These are phyloP conservation scores for Paratinospora sagittata DNA, from an alignment of 164 flowering plant species.

Conservation along the genomic window DNA sequence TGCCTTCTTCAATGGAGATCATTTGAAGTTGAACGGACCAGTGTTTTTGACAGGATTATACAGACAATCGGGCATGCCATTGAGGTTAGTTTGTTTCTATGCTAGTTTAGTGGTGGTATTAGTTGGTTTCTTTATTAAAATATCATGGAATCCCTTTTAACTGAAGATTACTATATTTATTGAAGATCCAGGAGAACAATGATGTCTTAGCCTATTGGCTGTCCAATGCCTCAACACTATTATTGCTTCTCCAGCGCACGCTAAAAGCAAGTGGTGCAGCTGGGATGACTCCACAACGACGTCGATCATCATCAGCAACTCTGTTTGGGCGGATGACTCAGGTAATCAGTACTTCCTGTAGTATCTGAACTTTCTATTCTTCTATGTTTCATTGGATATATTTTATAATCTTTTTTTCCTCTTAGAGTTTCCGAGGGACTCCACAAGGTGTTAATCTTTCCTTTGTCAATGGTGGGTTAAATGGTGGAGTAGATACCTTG, in stretches of 20 bases:
- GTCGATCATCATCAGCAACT: conserved; percentile 81
- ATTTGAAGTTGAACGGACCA: conserved; percentile 95
- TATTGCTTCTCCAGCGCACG: conserved; percentile 88
- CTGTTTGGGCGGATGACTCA: conserved; percentile 95
- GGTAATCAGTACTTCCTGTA: conserved; percentile 32
- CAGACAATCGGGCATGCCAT: conserved; percentile 93
- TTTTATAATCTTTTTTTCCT: conserved; percentile 7
- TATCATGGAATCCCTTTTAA: neutral
- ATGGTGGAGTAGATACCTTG: conserved; percentile 66
- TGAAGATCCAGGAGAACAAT: conserved; percentile 85
- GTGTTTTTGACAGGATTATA: conserved; percentile 91
- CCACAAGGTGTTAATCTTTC: conserved; percentile 90
- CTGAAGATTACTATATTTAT: neutral
- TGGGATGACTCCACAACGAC: conserved; percentile 89
- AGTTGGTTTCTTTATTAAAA: neutral
- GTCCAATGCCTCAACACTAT: conserved; percentile 88
- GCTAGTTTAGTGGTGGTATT: neutral
- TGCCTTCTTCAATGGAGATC: conserved; percentile 99
- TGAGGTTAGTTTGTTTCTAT: conserved; percentile 51
- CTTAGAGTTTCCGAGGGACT: conserved; percentile 85
- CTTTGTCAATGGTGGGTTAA: conserved; percentile 51
- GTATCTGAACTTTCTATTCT: conserved; percentile 1
- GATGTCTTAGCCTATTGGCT: conserved; percentile 89
- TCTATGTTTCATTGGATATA: neutral
- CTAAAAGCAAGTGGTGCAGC: conserved; percentile 96